Conservation (phyloP, 352 stramenopile species). For the Phytophthora hybrid region DNA sequence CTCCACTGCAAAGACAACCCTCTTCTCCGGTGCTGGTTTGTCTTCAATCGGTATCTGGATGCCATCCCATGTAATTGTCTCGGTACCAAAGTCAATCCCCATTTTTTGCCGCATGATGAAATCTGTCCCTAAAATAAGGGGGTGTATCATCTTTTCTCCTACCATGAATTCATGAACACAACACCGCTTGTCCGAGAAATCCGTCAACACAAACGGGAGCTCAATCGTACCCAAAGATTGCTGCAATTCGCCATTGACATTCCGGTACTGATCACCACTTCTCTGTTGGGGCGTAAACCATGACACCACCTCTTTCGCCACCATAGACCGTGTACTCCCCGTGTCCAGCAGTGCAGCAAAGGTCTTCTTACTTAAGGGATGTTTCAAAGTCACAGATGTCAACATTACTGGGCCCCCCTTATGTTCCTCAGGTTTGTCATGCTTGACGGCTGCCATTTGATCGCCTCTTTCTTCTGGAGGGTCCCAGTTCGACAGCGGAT, state of each 20-base stretch:
- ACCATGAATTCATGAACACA: not conserved
- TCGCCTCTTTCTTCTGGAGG: too few relatives aligned
- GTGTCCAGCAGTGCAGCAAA: not conserved
- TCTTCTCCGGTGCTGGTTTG: not conserved
- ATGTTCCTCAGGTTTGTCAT: not conserved
- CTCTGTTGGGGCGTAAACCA: not conserved
- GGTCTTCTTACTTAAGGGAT: not conserved
- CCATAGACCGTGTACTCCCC: not conserved
- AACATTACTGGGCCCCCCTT: too few relatives aligned
- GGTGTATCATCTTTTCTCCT: not conserved
- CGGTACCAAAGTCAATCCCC: not conserved
- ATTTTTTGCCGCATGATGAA: not conserved
- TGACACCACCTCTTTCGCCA: not conserved
- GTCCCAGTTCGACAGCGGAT: too few relatives aligned
- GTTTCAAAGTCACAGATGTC: not conserved
- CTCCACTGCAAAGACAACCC: not conserved
- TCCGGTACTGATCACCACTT: not conserved
- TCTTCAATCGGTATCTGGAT: not conserved
- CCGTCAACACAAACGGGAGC: not conserved
- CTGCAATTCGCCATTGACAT: not conserved
- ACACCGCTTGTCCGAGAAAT: not conserved
- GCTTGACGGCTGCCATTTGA: not conserved
- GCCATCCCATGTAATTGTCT: not conserved
- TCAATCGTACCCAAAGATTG: not conserved
- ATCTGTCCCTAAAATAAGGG: not conserved